These are phyloP conservation scores for Podospora comata DNA, from an alignment of 495 filamentous ascomycete genomes.

Conservation along the genomic window DNA sequence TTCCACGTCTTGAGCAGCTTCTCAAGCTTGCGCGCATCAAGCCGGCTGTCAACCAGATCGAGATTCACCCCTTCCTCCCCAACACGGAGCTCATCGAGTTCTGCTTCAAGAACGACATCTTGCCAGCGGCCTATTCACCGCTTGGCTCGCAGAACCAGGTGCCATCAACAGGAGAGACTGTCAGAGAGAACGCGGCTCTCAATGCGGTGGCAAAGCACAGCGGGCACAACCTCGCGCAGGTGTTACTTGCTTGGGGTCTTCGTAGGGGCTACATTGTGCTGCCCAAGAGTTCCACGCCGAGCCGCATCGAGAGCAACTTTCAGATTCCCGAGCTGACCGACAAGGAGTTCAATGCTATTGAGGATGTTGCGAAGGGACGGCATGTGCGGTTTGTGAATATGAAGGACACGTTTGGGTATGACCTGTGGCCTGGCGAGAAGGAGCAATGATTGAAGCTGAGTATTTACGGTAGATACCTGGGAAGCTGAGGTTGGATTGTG, in stretches of 20 bases:
- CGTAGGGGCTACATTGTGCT: conserved; percentile 44
- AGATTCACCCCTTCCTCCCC: conserved; percentile 52
- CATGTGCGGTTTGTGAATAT: conserved; percentile 74
- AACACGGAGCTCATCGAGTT: conserved; percentile 52
- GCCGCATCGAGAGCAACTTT: conserved; percentile 56
- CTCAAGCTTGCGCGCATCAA: conserved; percentile 41
- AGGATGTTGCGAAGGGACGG: conserved; percentile 44
- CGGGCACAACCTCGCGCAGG: conserved; percentile 44
- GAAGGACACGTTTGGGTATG: conserved; percentile 62
- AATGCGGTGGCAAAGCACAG: conserved; percentile 41
- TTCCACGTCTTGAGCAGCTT: conserved; percentile 41
- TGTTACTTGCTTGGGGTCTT: conserved; percentile 48
- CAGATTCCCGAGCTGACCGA: conserved; percentile 42
- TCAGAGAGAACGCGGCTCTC: conserved; percentile 38
- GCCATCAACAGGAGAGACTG: conserved; percentile 45
- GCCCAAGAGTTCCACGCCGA: conserved; percentile 62
- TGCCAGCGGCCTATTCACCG: conserved; percentile 68
- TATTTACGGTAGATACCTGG: not conserved
- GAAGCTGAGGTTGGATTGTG: not conserved
- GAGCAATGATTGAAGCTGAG: not conserved
- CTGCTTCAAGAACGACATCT: conserved; percentile 57
- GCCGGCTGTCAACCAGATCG: conserved; percentile 50
- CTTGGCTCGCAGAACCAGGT: conserved; percentile 59
- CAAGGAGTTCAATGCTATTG: conserved; percentile 41
- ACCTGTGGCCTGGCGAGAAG: conserved; percentile 48